These are phyloP conservation scores for Phaeosphaeriaceae sp. DNA, from an alignment of 2,329 filamentous ascomycete species.

Conservation along the genomic window DNA sequence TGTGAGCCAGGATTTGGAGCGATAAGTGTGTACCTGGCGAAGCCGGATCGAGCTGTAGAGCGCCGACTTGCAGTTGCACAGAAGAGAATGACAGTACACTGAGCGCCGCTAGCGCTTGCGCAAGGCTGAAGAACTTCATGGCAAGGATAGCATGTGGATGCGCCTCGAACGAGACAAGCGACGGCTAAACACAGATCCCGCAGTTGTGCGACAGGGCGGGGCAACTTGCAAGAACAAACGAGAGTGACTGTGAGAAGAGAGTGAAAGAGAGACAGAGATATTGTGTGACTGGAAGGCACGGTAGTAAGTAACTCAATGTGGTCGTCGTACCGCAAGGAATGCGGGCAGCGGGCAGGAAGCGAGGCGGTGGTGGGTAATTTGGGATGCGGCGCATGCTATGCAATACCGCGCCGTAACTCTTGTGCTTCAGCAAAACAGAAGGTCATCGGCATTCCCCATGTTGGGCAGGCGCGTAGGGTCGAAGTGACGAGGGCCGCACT, in stretches of 20 bases:
- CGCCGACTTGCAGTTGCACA: conserved; percentile 25
- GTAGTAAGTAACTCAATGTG: not conserved
- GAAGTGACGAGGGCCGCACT: not conserved
- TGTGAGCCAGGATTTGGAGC: not conserved
- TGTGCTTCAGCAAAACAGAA: not conserved
- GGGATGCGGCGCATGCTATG: not conserved
- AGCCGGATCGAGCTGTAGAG: conserved; percentile 33
- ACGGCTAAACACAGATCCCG: conserved; percentile 9
- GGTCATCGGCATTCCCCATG: not conserved
- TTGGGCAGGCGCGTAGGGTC: conserved; percentile 5
- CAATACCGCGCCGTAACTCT: not conserved
- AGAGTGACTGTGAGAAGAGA: conserved; percentile 1
- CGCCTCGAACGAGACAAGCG: conserved; percentile 3
- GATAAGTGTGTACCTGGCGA: conserved; percentile 21
- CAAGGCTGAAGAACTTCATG: conserved; percentile 38
- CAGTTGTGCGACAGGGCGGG: conserved; percentile 3
- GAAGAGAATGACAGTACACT: conserved; percentile 28
- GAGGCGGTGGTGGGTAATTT: not conserved
- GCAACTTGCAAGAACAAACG: conserved; percentile 3
- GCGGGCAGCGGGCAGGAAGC: not conserved
- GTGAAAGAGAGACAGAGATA: not conserved
- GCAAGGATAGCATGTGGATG: conserved; percentile 22
- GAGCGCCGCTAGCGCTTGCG: conserved; percentile 34
- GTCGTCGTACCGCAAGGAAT: conserved; percentile 4
- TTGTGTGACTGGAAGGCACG: not conserved